Percentiles rank a stretch among this genome's conserved stretches.
phyloP scores from a whole-genome alignment of 345 rosid species.

The Gossypium arboreum region DNA sequence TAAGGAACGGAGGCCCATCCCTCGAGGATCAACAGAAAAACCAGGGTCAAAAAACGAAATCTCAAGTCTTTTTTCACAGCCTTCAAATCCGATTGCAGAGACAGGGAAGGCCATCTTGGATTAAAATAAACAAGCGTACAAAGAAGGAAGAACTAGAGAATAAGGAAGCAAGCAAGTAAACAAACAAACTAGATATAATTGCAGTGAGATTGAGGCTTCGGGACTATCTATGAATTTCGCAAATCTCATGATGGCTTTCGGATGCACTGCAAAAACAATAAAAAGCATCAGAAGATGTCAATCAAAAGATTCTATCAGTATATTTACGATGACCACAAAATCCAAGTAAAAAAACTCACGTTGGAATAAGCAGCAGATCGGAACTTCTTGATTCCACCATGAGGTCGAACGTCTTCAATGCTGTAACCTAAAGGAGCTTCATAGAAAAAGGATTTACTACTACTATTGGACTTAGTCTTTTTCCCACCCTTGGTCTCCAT shows the following conservation, averaged over 20 bases:
- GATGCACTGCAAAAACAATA: constrained; percentile 51
- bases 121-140: constrained; percentile 25
- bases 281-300: constrained; percentile 3
- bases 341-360: constrained; percentile 32
- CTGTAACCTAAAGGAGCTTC: constrained; percentile 99
- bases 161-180: constrained; percentile 21
- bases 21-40: constrained; percentile 57
- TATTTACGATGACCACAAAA: neutral
- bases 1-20: constrained; percentile 63
- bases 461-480: neutral
- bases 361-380: constrained; percentile 94
- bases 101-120: constrained; percentile 49
- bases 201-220: constrained; percentile 19
- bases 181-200: constrained; percentile 21
- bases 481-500: constrained; percentile 5
- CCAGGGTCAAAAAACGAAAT: constrained; percentile 67
- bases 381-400: constrained; percentile 99
- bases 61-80: constrained; percentile 93
- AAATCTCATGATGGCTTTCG: constrained; percentile 78
- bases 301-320: neutral
- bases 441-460: constrained; percentile 20
- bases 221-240: constrained; percentile 17
- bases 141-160: constrained; percentile 44
- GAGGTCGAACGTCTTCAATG: constrained; percentile 96
- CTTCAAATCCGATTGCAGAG: constrained; percentile 96